Evolutionary conservation across 805 yeast species (phyloP).

Genomic region (Lachancea lanzarotensis): DNA sequence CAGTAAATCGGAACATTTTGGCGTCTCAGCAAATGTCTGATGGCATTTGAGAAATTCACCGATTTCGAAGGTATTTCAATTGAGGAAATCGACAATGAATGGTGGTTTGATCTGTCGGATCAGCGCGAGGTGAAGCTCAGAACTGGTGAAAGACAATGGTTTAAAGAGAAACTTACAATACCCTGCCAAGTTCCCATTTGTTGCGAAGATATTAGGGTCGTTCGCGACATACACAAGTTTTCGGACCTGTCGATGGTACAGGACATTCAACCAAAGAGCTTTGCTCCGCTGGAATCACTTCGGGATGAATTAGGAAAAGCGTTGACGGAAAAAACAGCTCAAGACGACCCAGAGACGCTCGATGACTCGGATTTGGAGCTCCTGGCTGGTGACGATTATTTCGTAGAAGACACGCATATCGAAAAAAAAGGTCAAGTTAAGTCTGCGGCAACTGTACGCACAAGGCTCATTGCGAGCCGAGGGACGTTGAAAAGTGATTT

Average conservation of each 20-base stretch:
- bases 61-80: neutral
- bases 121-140: neutral
- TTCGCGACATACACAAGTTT: neutral
- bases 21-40: neutral
- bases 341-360: slow-evolving; percentile 22
- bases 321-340: slow-evolving; percentile 18
- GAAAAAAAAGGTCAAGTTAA: neutral
- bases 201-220: neutral
- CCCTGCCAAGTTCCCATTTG: slow-evolving; percentile 1
- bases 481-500: neutral
- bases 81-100: neutral
- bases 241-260: neutral
- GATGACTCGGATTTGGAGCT: slow-evolving; percentile 27
- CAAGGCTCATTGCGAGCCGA: slow-evolving; percentile 2
- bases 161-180: neutral
- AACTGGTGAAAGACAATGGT: neutral
- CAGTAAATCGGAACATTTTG: neutral
- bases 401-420: neutral
- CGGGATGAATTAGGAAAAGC: slow-evolving; percentile 7
- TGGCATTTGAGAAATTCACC: neutral
- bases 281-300: slow-evolving; percentile 1
- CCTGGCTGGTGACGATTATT: slow-evolving; percentile 6
- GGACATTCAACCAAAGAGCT: neutral
- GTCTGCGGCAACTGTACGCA: neutral
- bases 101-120: slow-evolving; percentile 6